Conservation (phyloP, 2,329 filamentous ascomycete species). For the Exserohilum rostratum region DNA sequence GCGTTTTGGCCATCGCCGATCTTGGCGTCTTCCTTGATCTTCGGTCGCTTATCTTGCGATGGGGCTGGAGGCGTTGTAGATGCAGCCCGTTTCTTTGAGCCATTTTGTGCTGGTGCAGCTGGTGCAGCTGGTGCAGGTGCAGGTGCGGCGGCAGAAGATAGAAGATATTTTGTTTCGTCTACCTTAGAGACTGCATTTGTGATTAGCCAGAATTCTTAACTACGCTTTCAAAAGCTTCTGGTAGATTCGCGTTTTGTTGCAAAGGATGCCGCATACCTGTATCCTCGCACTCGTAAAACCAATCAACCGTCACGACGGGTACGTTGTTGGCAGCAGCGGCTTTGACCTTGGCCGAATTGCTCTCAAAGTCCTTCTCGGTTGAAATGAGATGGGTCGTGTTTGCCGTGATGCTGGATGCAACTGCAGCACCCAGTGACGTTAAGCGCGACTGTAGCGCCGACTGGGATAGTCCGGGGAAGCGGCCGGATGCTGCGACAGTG, state of each 20-base stretch:
- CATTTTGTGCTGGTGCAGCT: constrained; percentile 22
- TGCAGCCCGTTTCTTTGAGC: constrained; percentile 42
- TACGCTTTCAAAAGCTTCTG: neutral
- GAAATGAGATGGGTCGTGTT: constrained; percentile 64
- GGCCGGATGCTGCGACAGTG: constrained; percentile 65
- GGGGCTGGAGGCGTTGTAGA: constrained; percentile 22
- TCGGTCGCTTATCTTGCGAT: constrained; percentile 29
- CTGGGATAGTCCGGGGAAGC: constrained; percentile 63
- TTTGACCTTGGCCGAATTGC: constrained; percentile 59
- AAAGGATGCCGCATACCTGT: constrained; percentile 35
- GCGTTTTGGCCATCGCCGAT: constrained; percentile 53
- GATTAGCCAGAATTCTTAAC: neutral
- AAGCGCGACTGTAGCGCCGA: constrained; percentile 56
- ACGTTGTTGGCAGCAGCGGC: constrained; percentile 56
- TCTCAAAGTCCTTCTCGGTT: constrained; percentile 60
- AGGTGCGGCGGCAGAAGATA: constrained; percentile 26
- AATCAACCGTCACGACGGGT: constrained; percentile 64
- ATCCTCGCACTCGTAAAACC: constrained; percentile 65
- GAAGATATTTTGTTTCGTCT: constrained; percentile 48
- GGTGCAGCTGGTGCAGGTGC: no score
- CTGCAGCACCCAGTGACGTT: constrained; percentile 56
- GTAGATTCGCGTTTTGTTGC: neutral
- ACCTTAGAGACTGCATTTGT: constrained; percentile 35
- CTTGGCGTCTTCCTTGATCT: constrained; percentile 43
- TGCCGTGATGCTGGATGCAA: constrained; percentile 56